Percentiles rank a stretch among this genome's conserved stretches.
Evolutionary conservation across 2,329 filamentous ascomycete species (phyloP).

Genomic region (Penicillium sclerotigenum): DNA sequence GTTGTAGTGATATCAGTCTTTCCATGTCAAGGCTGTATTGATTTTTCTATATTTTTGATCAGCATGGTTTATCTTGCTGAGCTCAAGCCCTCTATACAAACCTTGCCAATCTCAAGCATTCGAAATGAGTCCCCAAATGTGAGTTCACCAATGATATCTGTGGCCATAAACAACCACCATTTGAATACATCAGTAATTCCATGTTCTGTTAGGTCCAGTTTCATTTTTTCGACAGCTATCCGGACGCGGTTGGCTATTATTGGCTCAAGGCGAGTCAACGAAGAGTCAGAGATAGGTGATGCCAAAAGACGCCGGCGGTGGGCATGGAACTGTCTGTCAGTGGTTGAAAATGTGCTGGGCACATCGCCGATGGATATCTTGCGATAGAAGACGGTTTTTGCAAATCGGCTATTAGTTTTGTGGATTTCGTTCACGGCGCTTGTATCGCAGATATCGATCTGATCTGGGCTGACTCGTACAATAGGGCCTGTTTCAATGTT

Average conservation of each 20-base stretch:
- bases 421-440: constrained; percentile 35
- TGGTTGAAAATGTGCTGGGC: constrained; percentile 43
- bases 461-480: constrained; percentile 30
- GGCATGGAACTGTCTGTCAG: constrained; percentile 41
- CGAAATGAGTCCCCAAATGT: constrained; percentile 56
- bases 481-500: constrained; percentile 24
- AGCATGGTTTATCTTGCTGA: background rate
- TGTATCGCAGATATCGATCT: constrained; percentile 41
- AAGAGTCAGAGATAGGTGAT: constrained; percentile 23
- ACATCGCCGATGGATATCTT: constrained; percentile 15
- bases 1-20: constrained; percentile 12
- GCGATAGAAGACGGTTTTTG: constrained; percentile 37
- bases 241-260: constrained; percentile 39
- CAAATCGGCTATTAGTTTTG: constrained; percentile 31
- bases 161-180: constrained; percentile 55
- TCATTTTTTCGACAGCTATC: constrained; percentile 46
- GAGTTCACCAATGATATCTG: constrained; percentile 54
- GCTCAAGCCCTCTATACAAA: constrained; percentile 21
- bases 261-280: constrained; percentile 37
- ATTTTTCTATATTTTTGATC: constrained; percentile 34
- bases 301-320: constrained; percentile 45
- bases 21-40: constrained; percentile 44
- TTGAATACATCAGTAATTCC: constrained; percentile 49
- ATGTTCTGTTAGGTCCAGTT: constrained; percentile 41
- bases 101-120: constrained; percentile 51